phyloP scores from a whole-genome alignment of 2,329 filamentous ascomycete genomes.

The Fusarium devonianum region DNA sequence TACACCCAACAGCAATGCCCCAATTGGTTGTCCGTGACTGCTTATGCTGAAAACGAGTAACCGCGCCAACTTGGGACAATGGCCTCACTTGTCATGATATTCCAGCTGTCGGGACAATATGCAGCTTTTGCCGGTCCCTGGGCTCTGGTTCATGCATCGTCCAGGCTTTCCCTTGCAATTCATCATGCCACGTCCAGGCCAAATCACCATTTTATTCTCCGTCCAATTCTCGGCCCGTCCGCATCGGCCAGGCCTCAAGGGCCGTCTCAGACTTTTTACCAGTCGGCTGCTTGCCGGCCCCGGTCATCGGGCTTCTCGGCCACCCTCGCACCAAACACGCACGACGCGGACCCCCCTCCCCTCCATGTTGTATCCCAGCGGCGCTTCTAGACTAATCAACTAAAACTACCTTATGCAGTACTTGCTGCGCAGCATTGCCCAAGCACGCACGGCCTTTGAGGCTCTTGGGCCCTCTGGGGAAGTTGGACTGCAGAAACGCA shows the following conservation, averaged over 20 bases:
- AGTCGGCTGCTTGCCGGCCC: constrained; percentile 34
- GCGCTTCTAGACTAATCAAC: neutral
- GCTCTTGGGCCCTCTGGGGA: constrained; percentile 33
- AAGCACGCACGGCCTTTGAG: too few relatives aligned
- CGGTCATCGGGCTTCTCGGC: constrained; percentile 22
- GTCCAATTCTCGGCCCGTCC: constrained; percentile 3
- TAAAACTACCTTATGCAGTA: too few relatives aligned
- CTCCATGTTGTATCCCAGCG: neutral
- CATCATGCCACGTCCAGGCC: too few relatives aligned
- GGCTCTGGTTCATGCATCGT: neutral
- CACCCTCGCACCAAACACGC: constrained; percentile 3
- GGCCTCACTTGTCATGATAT: constrained; percentile 17
- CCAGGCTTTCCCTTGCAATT: neutral
- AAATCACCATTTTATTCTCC: neutral
- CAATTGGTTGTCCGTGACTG: neutral
- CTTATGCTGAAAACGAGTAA: too few relatives aligned
- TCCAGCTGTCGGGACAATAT: constrained; percentile 5
- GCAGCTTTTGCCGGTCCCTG: too few relatives aligned
- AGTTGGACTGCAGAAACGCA: constrained; percentile 5
- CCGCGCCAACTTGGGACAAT: too few relatives aligned
- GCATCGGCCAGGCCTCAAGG: constrained; percentile 1
- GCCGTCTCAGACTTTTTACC: neutral
- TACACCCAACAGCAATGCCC: constrained; percentile 2
- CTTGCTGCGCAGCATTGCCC: too few relatives aligned
- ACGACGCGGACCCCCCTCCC: too few relatives aligned